These are phyloP conservation scores for Aspergillus sp. DNA, from an alignment of 2,329 filamentous ascomycete species.

Conservation along the genomic window DNA sequence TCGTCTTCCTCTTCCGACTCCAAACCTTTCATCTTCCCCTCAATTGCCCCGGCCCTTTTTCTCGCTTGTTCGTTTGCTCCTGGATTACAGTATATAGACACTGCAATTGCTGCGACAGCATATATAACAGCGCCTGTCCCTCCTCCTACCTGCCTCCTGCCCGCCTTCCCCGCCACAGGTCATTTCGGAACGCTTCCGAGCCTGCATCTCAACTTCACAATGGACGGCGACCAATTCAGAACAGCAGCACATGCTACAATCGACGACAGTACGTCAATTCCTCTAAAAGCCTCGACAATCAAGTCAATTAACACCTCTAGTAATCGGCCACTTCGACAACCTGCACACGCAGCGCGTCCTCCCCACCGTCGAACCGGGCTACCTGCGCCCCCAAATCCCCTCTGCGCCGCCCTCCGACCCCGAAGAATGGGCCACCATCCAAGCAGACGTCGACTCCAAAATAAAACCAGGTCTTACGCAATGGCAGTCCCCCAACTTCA, in stretches of 20 bases:
- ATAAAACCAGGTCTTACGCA: slow-evolving; percentile 93
- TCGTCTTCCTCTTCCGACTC: not conserved
- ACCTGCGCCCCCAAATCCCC: slow-evolving; percentile 79
- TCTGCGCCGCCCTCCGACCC: slow-evolving; percentile 64
- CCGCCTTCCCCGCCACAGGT: not conserved
- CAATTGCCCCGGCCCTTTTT: not conserved
- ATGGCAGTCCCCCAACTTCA: slow-evolving; percentile 92
- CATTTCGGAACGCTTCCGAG: not conserved
- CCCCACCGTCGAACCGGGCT: slow-evolving; percentile 78
- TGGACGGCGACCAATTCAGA: slow-evolving; percentile 79
- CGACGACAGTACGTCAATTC: slow-evolving; percentile 68
- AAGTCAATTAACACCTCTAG: slow-evolving; percentile 44
- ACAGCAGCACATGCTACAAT: slow-evolving; percentile 74
- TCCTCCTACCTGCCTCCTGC: not conserved
- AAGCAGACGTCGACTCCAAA: slow-evolving; percentile 77
- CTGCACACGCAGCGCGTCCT: slow-evolving; percentile 70
- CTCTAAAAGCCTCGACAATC: not conserved
- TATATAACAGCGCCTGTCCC: not conserved
- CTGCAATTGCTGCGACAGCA: too few relatives aligned
- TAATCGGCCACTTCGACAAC: slow-evolving; percentile 79
- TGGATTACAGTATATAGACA: too few relatives aligned
- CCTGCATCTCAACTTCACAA: slow-evolving; percentile 33
- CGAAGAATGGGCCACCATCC: slow-evolving; percentile 73
- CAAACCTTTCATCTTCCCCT: not conserved
- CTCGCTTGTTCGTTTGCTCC: not conserved